Evolutionary conservation across 2,329 filamentous ascomycete genomes (phyloP), one percentile per base, ranked within the genome.

Genomic region (Verticillium nonalfalfae): DNA sequence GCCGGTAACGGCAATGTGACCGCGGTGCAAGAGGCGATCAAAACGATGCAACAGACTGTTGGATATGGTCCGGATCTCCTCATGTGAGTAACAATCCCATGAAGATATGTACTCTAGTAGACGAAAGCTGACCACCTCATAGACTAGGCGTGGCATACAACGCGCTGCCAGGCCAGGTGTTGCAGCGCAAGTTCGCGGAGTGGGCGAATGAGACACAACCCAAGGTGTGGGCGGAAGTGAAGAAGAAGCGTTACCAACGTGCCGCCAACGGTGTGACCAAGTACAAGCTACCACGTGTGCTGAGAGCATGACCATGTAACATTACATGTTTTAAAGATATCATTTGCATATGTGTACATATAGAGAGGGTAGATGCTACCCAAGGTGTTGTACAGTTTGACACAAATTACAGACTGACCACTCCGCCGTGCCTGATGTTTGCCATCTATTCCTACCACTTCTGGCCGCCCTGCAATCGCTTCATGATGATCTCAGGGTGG

Each of bases 61-160:
- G 90, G 90, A 11, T 79, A 86, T 61, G 80, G 80, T 64, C 89
- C 90, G n/a, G 87, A 90, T 71, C 76, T 80, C 35, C 82, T 86
- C 70, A 89, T 90, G 90, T 93, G 76, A 81, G 90, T 86, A 45
- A 31, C 26, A 31, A 31, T 3, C 26, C 26, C 26, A 31, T 31
- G 26, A 31, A 31, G 26, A 31, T 4, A 31, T 31, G 26, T 31
- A 31, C 5, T 11, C n/a, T 11, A 13, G 18, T 7, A 21, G 9
- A 18, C 18, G 18, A 1, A 9, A 14, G 11, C 33, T 35, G 26
- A 4, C 13, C 35, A 4, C 35, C 14, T 36, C 7, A 61, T 60
- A 93, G 91, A 35, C 78, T 97, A 57, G 91, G 88, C 15, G 84
- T 88, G 33, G 81, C 92, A 62, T 92, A 91, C 73, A 95, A 94